These are phyloP conservation scores for Pseudohalonectria lignicola DNA, from an alignment of 2,329 filamentous ascomycete species.

Conservation along the genomic window DNA sequence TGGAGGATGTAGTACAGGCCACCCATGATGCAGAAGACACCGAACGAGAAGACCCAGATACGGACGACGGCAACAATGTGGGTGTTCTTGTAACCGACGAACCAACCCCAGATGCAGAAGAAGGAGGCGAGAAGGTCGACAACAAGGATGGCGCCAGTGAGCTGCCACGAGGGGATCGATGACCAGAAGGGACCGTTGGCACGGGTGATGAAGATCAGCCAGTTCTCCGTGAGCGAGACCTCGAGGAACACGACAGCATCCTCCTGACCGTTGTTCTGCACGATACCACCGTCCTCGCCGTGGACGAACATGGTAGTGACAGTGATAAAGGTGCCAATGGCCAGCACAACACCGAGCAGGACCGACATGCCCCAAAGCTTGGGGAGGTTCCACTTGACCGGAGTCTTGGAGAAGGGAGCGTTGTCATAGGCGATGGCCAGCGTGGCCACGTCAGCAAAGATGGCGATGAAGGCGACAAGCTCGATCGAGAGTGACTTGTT, in stretches of 20 bases:
- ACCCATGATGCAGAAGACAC: conserved; percentile 70
- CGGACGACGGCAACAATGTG: conserved; percentile 71
- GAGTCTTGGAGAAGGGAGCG: conserved; percentile 72
- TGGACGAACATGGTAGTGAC: conserved; percentile 72
- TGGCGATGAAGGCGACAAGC: conserved; percentile 86
- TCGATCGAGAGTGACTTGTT: conserved; percentile 78
- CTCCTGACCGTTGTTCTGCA: conserved; percentile 76
- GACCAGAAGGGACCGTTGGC: conserved; percentile 90
- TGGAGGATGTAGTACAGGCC: conserved; percentile 69
- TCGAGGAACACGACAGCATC: conserved; percentile 82
- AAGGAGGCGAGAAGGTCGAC: conserved; percentile 78
- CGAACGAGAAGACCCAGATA: conserved; percentile 87
- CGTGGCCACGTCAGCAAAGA: conserved; percentile 88
- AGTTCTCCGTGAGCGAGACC: conserved; percentile 86
- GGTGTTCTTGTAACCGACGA: conserved; percentile 47
- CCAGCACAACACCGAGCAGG: conserved; percentile 69
- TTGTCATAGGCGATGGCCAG: conserved; percentile 91
- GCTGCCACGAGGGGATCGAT: conserved; percentile 77
- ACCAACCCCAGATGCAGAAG: conserved; percentile 81
- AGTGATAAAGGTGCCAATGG: conserved; percentile 78
- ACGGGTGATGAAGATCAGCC: conserved; percentile 94
- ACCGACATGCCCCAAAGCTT: conserved; percentile 92
- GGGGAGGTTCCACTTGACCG: conserved; percentile 91
- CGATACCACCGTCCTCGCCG: conserved; percentile 66
- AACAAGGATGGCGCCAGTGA: conserved; percentile 63